Evolutionary conservation across 768 basidiomycete genomes (phyloP), one percentile per base, ranked within the genome.

Genomic region (Hygrophorus pudorinus): DNA sequence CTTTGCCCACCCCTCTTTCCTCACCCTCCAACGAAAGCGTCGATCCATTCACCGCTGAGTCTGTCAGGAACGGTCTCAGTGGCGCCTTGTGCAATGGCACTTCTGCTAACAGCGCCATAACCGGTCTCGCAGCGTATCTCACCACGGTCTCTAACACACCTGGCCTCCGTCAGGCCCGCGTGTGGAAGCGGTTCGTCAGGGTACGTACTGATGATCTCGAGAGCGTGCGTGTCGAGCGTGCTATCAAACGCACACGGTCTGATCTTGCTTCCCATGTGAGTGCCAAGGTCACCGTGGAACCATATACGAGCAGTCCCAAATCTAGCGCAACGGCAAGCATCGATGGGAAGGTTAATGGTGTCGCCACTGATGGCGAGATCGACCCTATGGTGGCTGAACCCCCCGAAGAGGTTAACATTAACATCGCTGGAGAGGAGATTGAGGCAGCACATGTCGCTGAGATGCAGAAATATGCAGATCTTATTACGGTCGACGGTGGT

Each of bases 171-270:
- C 72, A 74, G 44, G 66, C 78, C 14, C 73, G 79, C 35, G 67
- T 77, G 1, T 94, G 90, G 90, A 85, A 82, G 56, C 76, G 82
- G 12, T 94, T 94, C 53, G 83, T 92, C 44, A 71, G 79, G 37
- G 86, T 91, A 6, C 74, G 90, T 45, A 83, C 79, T 2, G 90
- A 93, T 55, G 91, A 94, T 60, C 63, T 93, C 41, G 81, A 92
- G 66, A 90, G 87, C 53, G 81, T 81, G 5, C 78, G 89, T 35
- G 79, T 85, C 32, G 88, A 92, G 65, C 73, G 87, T 50, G 84
- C 89, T 3, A 85, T 92, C 63, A 89, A 90, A 66, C 79, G 86
- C 21, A 85, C 88, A 14, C 70, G 87, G 44, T 88, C 85, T 36
- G 90, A 93, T 64, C 67, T 89, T 16, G 86, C 84, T 8, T 79